Evolutionary conservation across 106 monocot species (phyloP).

Genomic region (Phalaenopsis aphrodite): DNA sequence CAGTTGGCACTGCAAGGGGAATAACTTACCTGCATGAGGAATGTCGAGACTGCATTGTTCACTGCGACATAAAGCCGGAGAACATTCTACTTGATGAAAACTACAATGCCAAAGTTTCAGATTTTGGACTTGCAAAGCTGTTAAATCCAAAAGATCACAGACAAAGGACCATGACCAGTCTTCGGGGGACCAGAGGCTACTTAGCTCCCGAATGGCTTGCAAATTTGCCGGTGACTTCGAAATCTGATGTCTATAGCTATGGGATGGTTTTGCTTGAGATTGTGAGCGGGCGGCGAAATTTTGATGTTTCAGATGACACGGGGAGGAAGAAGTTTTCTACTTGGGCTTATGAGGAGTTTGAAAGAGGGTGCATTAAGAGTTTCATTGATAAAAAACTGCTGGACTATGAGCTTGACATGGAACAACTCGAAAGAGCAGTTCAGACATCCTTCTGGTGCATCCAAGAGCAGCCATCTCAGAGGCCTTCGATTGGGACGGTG

Average conservation of each 20-base stretch:
- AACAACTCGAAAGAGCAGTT: conserved; percentile 43
- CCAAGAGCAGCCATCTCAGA: conserved; percentile 79
- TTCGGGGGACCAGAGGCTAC: conserved; percentile 81
- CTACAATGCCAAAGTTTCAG: conserved; percentile 78
- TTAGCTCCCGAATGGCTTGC: conserved; percentile 92
- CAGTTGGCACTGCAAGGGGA: conserved; percentile 68
- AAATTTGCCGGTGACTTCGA: conserved; percentile 65
- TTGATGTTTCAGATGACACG: conserved; percentile 72
- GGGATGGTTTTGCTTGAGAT: conserved; percentile 89
- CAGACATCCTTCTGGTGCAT: conserved; percentile 88
- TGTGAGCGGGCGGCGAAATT: conserved; percentile 68
- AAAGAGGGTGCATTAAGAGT: conserved; percentile 40
- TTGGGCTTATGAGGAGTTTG: conserved; percentile 84
- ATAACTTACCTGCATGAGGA: conserved; percentile 91
- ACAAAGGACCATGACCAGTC: conserved; percentile 42
- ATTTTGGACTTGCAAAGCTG: conserved; percentile 86
- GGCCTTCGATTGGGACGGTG: conserved; percentile 86
- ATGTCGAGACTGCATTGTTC: conserved; percentile 85
- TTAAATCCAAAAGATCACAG: conserved; percentile 58
- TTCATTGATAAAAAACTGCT: conserved; percentile 51
- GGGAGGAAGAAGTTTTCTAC: conserved; percentile 58
- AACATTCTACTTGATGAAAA: conserved; percentile 83
- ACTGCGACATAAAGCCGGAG: conserved; percentile 91
- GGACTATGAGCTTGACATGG: conserved; percentile 54
- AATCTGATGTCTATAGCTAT: conserved; percentile 84